Conservation (phyloP, 2,329 filamentous ascomycete genomes). For the Aschersonia sp. region DNA sequence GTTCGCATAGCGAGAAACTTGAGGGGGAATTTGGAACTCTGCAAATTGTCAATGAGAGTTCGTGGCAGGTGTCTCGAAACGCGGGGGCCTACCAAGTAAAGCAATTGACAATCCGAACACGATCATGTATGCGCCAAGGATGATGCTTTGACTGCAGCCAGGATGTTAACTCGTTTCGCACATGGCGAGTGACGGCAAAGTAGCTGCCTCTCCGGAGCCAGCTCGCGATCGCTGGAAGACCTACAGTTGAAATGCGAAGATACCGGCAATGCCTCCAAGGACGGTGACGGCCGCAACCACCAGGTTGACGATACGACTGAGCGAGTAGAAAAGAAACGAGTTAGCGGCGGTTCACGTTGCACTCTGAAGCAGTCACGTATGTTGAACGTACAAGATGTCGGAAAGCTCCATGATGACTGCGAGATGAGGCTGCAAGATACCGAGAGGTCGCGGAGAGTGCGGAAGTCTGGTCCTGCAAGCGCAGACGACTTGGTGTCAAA, state of each 20-base stretch:
- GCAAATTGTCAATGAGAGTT: constrained; percentile 10
- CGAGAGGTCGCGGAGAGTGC: background rate
- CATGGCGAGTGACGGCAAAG: background rate
- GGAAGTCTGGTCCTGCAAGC: background rate
- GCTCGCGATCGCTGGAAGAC: constrained; percentile 10
- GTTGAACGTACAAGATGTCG: constrained; percentile 63
- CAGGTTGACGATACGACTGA: constrained; percentile 88
- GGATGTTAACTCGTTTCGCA: background rate
- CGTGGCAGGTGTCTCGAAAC: background rate
- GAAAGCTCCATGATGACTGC: constrained; percentile 66
- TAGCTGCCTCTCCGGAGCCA: too few relatives aligned
- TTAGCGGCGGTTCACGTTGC: background rate
- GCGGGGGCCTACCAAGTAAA: constrained; percentile 36
- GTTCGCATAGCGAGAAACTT: constrained; percentile 83
- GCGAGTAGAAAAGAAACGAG: background rate
- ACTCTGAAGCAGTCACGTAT: background rate
- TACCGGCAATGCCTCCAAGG: constrained; percentile 63
- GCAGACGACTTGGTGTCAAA: background rate
- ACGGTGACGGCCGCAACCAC: constrained; percentile 76
- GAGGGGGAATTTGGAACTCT: constrained; percentile 92
- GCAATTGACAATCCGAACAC: constrained; percentile 72
- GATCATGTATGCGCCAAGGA: constrained; percentile 78
- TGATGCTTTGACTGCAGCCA: constrained; percentile 29
- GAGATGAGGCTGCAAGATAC: background rate
- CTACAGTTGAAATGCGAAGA: constrained; percentile 48